A percentile compares a stretch with the other conserved stretches of the same genome.
phyloP scores from a whole-genome alignment of 208 protist species.

The Acanthamoeba castellanii region DNA sequence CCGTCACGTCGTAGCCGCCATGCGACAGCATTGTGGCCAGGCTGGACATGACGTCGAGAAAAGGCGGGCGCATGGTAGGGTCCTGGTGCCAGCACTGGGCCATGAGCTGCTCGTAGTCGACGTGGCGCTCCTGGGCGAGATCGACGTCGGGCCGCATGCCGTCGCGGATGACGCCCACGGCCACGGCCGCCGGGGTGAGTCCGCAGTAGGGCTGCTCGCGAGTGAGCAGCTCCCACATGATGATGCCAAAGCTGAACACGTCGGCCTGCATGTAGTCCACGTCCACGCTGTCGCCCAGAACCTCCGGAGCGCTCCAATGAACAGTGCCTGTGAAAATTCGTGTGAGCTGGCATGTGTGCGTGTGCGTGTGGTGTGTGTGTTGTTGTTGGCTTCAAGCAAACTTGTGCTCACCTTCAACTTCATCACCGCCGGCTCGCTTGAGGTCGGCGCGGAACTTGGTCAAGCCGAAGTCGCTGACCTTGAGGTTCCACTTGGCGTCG shows the following conservation, averaged over 20 bases:
- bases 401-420: neutral
- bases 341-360: neutral
- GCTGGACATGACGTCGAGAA: slow-evolving; percentile 20
- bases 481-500: slow-evolving; percentile 71
- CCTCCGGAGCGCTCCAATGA: slow-evolving; percentile 64
- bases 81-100: slow-evolving; percentile 54
- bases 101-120: slow-evolving; percentile 27
- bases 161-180: slow-evolving; percentile 65
- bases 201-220: slow-evolving; percentile 9
- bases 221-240: slow-evolving; percentile 59
- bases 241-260: slow-evolving; percentile 50
- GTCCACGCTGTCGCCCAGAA: neutral
- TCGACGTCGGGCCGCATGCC: slow-evolving; percentile 1
- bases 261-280: slow-evolving; percentile 52
- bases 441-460: slow-evolving; percentile 61
- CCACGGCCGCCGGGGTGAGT: neutral
- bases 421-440: neutral
- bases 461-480: slow-evolving; percentile 68
- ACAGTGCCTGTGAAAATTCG: neutral
- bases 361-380: too few species aligned
- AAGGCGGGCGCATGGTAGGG: slow-evolving; percentile 56
- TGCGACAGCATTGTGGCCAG: neutral
- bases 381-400: neutral
- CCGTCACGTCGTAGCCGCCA: neutral
- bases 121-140: neutral